Percentiles rank a stretch among this genome's conserved stretches.
Conservation (phyloP, 1,284 basidiomycete genomes). For the Takashimella koratensis region DNA sequence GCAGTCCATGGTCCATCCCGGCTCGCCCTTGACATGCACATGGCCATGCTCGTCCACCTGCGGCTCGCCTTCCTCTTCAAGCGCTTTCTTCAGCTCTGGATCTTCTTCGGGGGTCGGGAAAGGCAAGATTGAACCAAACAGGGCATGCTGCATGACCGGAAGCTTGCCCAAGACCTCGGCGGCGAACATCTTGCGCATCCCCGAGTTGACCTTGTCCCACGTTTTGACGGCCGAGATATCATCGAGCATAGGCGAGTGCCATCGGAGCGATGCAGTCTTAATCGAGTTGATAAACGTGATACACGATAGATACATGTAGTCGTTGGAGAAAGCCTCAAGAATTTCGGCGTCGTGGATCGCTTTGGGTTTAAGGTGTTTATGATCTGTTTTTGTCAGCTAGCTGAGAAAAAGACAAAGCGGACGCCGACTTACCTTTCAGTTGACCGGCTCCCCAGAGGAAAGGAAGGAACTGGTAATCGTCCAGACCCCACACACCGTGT, state of each 20-base stretch:
- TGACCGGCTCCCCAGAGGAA: constrained; percentile 82
- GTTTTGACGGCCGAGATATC: constrained; percentile 96
- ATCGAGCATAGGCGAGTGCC: constrained; percentile 99
- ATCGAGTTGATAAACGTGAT: constrained; percentile 96
- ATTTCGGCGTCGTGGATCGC: constrained; percentile 89
- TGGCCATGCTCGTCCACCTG: constrained; percentile 58
- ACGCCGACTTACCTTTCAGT: constrained; percentile 60
- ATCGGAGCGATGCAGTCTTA: constrained; percentile 90
- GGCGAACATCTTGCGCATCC: constrained; percentile 97
- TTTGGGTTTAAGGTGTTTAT: constrained; percentile 86
- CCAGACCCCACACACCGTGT: constrained; percentile 96
- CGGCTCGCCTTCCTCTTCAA: constrained; percentile 50
- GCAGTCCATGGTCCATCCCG: constrained; percentile 79
- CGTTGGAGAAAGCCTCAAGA: constrained; percentile 83
- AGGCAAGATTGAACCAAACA: constrained; percentile 80
- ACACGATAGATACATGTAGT: constrained; percentile 98
- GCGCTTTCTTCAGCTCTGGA: constrained; percentile 40
- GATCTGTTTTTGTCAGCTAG: constrained; percentile 54
- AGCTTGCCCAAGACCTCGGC: constrained; percentile 94
- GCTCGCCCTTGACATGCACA: constrained; percentile 58
- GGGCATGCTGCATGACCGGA: constrained; percentile 93
- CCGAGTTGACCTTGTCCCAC: constrained; percentile 95
- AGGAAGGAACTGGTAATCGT: constrained; percentile 96
- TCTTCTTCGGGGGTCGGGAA: constrained; percentile 54
- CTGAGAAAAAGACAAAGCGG: neutral